Evolutionary conservation across 1,284 basidiomycete genomes (phyloP), one percentile per base, ranked within the genome.

Genomic region (Thelephora terrestris): DNA sequence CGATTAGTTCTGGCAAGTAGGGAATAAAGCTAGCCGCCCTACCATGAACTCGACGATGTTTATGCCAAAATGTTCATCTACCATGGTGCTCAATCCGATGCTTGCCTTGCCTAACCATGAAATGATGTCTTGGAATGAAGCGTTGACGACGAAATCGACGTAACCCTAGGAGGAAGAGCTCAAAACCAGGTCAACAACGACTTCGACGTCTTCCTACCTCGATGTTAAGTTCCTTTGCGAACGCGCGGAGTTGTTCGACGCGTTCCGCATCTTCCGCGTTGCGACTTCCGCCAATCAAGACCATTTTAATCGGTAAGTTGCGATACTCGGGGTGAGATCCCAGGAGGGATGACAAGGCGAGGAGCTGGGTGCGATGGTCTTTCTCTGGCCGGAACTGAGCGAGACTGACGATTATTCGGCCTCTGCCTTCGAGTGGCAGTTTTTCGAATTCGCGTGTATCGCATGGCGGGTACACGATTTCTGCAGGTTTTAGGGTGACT

Each of bases 51-150:
- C 95, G 7, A 99, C 95, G 17, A 99, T 78, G 58, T 94, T 96
- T 63, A 99, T 99, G 2, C 96, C 96, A 57, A 99, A 99, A 63
- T 99, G 95, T 65, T 99, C 96, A 61, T 99, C 94, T 1, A 94
- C 79, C 95, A 99, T 99, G 4, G 95, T 98, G 60, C 90, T 95
- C 21, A 98, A 63, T 0, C 96, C 95, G 4, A 97, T 75, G 50
- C 83, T 88, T 0, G 92, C 83, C 14, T 67, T 66, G 1, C 80
- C 76, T 1, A 99, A 73, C 68, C 81, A 80, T 1, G 65, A 53
- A 1, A 94, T 73, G 52, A 98, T 76, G 7, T 74, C 73, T 0
- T 77, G 55, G 56, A 87, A 98, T 1, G 85, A 68, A 0, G 90
- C 91, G 57, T 98, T 98, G 43, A 96, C 75, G 5, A 88, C 66